Conservation (phyloP, 305 asterid genomes). For the Solanum hybrid region DNA sequence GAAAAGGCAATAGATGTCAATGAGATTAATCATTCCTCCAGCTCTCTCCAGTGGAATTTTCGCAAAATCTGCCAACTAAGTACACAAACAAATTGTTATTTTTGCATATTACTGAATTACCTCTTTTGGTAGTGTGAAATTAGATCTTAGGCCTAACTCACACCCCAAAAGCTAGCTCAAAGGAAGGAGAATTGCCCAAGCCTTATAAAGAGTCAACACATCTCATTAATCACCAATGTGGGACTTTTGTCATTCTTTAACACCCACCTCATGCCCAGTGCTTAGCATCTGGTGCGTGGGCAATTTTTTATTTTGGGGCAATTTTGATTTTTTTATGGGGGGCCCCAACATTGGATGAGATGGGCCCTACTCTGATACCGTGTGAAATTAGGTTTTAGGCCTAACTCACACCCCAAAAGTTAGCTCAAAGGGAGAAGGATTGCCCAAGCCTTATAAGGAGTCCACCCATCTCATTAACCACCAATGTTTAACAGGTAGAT, state of each 20-base stretch:
- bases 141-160: no score
- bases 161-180: not conserved
- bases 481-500: not conserved
- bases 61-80: slow-evolving; percentile 90
- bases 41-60: slow-evolving; percentile 79
- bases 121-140: not conserved
- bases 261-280: no score
- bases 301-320: no score
- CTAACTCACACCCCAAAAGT: no score
- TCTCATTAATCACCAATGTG: not conserved
- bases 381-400: no score
- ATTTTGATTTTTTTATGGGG: no score
- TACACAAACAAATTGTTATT: slow-evolving; percentile 3
- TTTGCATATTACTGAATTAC: not conserved
- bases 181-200: not conserved
- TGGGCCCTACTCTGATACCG: no score
- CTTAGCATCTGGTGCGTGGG: no score
- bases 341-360: no score
- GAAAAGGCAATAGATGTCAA: slow-evolving; percentile 87
- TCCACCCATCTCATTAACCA: no score
- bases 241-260: not conserved
- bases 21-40: slow-evolving; percentile 87
- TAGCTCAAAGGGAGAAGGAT: no score
- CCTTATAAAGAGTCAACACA: not conserved
- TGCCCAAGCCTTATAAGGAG: no score